Base-by-base conservation (phyloP, 768 basidiomycete species). In the Amanita phalloides region DNA sequence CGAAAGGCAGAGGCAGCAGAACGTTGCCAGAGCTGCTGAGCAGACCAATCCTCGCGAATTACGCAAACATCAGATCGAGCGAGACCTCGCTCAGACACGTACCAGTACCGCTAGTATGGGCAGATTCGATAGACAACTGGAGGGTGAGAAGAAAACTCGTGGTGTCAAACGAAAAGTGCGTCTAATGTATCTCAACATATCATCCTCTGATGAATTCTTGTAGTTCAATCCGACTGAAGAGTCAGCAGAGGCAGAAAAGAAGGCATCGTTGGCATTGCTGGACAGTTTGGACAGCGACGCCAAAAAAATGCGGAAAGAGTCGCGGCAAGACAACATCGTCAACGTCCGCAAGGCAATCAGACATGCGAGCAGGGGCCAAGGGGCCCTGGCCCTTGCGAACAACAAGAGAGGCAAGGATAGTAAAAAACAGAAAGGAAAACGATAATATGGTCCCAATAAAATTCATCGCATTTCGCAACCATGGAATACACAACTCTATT, bases 101-200 rank as follows among this genome's bases (percentile, higher is more conserved):
- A 70, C 73, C 26, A 92, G 92, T 55, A 99, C 96, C 0, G 96
- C 93, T 0, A 94, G 90, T 60, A 84, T 99, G 84, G 96, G 96
- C 57, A 84, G 79, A 59, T 99, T 96, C 60, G 95, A 98, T 65
- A 84, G 80, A 57, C 81, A 75, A 61, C 76, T 98, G 20, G 86
- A 94, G 48, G 94, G 94, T 10, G 96, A 99, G 67, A 87, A 89
- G 65, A 93, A 90, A 66, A 64, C 82, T 41, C 79, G 80, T 33
- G 92, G 93, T 5, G 69, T 93, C 44, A 98, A 97, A 72, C 81
- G 96, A 60, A 97, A 97, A 84, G 91, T 90, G 56, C 39, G 72
- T 62, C 36, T 0, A n/a, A 26, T 33, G 37, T 23, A 35, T 11
- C 26, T 17, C 17, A 17, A 11, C 50, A 39, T 26, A 46, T 53